Conservation (phyloP, 2,329 filamentous ascomycete species). For the Ophiostoma sp. region DNA sequence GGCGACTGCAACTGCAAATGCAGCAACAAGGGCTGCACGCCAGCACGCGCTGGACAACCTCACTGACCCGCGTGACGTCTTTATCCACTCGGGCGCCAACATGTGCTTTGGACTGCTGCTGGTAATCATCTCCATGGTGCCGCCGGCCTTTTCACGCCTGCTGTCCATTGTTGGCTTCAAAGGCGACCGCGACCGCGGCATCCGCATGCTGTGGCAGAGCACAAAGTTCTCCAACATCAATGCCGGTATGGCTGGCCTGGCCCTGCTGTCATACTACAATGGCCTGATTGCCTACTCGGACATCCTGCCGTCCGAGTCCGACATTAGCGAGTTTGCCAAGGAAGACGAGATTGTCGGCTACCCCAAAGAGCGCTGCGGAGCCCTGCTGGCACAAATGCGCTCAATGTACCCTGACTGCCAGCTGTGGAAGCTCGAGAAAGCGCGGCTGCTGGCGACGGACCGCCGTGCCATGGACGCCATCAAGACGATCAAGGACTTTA, state of each 20-base stretch:
- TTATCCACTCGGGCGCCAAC: conserved; percentile 82
- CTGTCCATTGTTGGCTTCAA: conserved; percentile 85
- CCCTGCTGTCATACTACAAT: conserved; percentile 83
- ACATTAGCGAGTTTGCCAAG: conserved; percentile 43
- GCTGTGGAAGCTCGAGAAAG: conserved; percentile 85
- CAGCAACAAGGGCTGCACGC: not conserved
- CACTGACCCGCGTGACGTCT: conserved; percentile 72
- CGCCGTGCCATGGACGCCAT: conserved; percentile 64
- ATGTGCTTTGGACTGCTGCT: conserved; percentile 86
- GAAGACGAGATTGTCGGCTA: conserved; percentile 62
- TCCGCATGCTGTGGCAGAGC: conserved; percentile 85
- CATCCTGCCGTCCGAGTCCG: conserved; percentile 64
- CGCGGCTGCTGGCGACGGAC: conserved; percentile 65
- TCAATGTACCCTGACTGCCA: conserved; percentile 71
- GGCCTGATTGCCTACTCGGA: conserved; percentile 80
- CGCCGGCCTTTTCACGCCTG: conserved; percentile 81
- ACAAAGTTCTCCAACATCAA: conserved; percentile 83
- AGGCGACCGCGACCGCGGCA: conserved; percentile 76
- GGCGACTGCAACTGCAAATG: not conserved
- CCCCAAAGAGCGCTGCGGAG: conserved; percentile 61
- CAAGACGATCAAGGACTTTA: conserved; percentile 49
- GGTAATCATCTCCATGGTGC: conserved; percentile 85
- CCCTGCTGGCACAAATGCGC: conserved; percentile 68
- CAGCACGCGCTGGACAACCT: conserved; percentile 57
- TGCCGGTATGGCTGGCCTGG: conserved; percentile 79